These are phyloP conservation scores for Bacidia gigantensis DNA, from an alignment of 495 filamentous ascomycete species.

Conservation along the genomic window DNA sequence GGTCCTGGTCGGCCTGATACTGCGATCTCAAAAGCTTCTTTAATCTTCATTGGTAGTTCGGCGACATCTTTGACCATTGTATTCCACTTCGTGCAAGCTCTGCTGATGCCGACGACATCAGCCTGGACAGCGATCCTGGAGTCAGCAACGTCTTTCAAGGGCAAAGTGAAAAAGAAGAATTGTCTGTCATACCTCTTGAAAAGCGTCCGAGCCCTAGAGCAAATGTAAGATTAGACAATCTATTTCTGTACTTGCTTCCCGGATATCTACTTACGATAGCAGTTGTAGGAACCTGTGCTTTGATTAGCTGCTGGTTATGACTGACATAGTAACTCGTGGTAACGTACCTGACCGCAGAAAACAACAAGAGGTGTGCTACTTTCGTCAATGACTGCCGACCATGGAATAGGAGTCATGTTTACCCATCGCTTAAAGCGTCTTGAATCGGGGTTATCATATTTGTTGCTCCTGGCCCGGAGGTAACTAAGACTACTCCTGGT, in stretches of 20 bases:
- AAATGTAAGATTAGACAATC: too few species aligned
- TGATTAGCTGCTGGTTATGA: background rate
- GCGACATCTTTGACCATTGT: slow-evolving; percentile 47
- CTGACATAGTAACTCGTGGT: too few species aligned
- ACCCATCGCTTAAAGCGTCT: too few species aligned
- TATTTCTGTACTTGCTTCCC: too few species aligned
- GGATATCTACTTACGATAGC: too few species aligned
- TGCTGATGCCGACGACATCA: slow-evolving; percentile 46
- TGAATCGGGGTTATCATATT: slow-evolving; percentile 51
- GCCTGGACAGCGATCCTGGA: too few species aligned
- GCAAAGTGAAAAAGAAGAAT: too few species aligned
- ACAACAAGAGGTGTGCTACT: slow-evolving; percentile 50
- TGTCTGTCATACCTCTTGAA: too few species aligned
- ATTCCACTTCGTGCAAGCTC: slow-evolving; percentile 55
- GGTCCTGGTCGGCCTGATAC: slow-evolving; percentile 45
- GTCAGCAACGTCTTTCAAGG: too few species aligned
- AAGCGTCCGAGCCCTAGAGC: slow-evolving; percentile 47
- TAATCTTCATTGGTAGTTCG: slow-evolving; percentile 43
- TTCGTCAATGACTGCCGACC: too few species aligned
- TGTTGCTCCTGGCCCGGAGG: slow-evolving; percentile 50
- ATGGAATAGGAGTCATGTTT: background rate
- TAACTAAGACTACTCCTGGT: slow-evolving; percentile 49
- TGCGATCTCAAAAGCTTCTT: slow-evolving; percentile 51
- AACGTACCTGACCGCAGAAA: slow-evolving; percentile 39
- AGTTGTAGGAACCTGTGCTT: slow-evolving; percentile 29